These are phyloP conservation scores for Scheffersomyces stipitis DNA, from an alignment of 805 yeast genomes.

Conservation along the genomic window DNA sequence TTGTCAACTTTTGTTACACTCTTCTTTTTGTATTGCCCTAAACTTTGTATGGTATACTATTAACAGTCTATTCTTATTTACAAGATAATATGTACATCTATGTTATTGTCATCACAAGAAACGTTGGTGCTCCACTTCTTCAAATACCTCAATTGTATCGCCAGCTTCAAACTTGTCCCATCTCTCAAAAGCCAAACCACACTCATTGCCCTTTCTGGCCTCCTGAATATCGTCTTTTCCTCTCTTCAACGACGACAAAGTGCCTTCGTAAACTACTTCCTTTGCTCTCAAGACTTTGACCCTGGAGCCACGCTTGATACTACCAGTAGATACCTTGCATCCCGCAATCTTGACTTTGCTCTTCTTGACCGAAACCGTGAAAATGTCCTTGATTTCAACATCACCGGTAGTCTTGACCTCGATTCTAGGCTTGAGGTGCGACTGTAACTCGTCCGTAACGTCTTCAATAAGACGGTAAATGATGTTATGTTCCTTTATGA, in stretches of 20 bases:
- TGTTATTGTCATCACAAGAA: slow-evolving; percentile 77
- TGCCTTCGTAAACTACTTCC: slow-evolving; percentile 53
- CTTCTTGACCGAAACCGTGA: slow-evolving; percentile 64
- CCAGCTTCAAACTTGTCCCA: slow-evolving; percentile 75
- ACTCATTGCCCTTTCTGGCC: slow-evolving; percentile 83
- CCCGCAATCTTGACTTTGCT: slow-evolving; percentile 75
- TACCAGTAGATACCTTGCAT: slow-evolving; percentile 73
- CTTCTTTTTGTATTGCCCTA: too few species aligned
- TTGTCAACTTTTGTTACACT: too few species aligned
- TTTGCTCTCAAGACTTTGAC: slow-evolving; percentile 58
- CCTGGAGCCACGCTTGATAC: slow-evolving; percentile 55
- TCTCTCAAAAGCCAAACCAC: slow-evolving; percentile 74
- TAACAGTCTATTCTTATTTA: too few species aligned
- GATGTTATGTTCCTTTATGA: slow-evolving; percentile 65
- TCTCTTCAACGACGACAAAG: slow-evolving; percentile 71
- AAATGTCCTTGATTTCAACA: slow-evolving; percentile 68
- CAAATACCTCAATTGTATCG: slow-evolving; percentile 72
- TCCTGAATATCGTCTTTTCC: slow-evolving; percentile 76
- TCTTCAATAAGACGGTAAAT: slow-evolving; percentile 88
- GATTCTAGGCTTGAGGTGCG: slow-evolving; percentile 60
- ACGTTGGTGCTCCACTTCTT: slow-evolving; percentile 51
- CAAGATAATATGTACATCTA: slow-evolving; percentile 72
- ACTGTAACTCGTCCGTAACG: slow-evolving; percentile 64
- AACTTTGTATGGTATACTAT: too few species aligned
- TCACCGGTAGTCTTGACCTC: slow-evolving; percentile 68